These are phyloP conservation scores for Daldinia concentrica DNA, from an alignment of 495 filamentous ascomycete species.

Conservation along the genomic window DNA sequence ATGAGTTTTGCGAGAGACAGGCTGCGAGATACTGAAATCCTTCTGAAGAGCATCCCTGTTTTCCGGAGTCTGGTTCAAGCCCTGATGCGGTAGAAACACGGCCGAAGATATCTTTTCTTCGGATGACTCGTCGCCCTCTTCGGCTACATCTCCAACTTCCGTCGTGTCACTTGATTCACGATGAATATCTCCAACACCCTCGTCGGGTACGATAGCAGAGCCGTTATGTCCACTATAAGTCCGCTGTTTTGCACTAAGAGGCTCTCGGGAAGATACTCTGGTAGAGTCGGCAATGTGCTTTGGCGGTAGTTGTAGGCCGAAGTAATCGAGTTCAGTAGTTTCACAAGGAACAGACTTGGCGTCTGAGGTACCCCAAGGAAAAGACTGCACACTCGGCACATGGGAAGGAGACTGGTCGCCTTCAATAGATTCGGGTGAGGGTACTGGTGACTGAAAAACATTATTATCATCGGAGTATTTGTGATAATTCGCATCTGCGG, in stretches of 20 bases:
- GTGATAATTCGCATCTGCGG: slow-evolving; percentile 25
- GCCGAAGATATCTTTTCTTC: slow-evolving; percentile 96
- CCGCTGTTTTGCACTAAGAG: slow-evolving; percentile 4
- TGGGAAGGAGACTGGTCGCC: slow-evolving; percentile 28
- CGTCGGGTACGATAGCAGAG: slow-evolving; percentile 12
- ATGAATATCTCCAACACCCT: slow-evolving; percentile 20
- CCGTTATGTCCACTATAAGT: slow-evolving; percentile 15
- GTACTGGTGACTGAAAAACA: slow-evolving; percentile 17
- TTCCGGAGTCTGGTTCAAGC: slow-evolving; percentile 63
- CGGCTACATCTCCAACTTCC: slow-evolving; percentile 54
- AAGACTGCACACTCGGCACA: slow-evolving; percentile 25
- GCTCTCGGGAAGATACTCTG: slow-evolving; percentile 15
- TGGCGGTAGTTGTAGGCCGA: slow-evolving; percentile 18
- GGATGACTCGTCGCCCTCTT: slow-evolving; percentile 84
- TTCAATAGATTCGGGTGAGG: slow-evolving; percentile 32
- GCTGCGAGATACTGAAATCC: slow-evolving; percentile 42
- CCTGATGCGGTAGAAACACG: slow-evolving; percentile 89
- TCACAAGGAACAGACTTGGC: slow-evolving; percentile 10
- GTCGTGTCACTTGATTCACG: slow-evolving; percentile 46
- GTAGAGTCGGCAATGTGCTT: slow-evolving; percentile 23
- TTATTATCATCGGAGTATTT: slow-evolving; percentile 18
- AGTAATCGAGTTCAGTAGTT: slow-evolving; percentile 28
- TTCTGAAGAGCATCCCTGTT: slow-evolving; percentile 34
- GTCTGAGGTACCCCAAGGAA: slow-evolving; percentile 19
- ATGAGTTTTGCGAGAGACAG: slow-evolving; percentile 37